Base-by-base conservation (phyloP, 176 grass and related monocot genomes). In the Cymbopogon citratus region DNA sequence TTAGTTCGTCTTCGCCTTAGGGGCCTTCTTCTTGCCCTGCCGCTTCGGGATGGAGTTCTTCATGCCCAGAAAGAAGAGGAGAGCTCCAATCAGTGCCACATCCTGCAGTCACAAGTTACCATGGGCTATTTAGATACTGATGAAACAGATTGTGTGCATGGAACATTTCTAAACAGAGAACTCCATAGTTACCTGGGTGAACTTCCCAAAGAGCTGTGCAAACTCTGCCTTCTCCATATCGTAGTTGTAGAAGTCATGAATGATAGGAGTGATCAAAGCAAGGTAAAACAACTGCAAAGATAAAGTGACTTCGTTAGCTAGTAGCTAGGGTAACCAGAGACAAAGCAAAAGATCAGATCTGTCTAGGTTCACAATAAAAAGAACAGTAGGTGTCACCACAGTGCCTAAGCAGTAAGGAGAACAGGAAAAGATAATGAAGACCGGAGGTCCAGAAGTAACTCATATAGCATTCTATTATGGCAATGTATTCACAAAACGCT, bases 161-260 rank as follows among this genome's bases (percentile, higher is more conserved):
- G 21, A 24, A 77, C 41, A 57, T 23, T 21, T 8, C 13, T 16
- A 34, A 83, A 78, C 23, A 5, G 33, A 69, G 12, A 66, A 63
- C 82, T 78, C 6, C 35, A 19, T 1, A 11, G 41, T 19, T 81
- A 93, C 94, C 86, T 97, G 69, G 5, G 71, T 91, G 78, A 91
- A 97, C 78, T 97, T 93, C 23, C 67, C 80, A 61, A 97, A 97
- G 74, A 93, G 81, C 70, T 89, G 86, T 4, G 87, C 86, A 15
- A 97, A 97, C 38, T 93, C 91, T 9, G 78, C 60, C 78, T 79
- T 97, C 78, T 97, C 94, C 52, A 85, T 87, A 56, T 93, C 91
- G 1, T 93, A 93, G 51, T 93, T 97, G 70, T 93, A 97, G 84
- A 97, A 97, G 69, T 97, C 94, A 0, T 87, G 89, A 10, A 97